Evolutionary conservation across 2,329 filamentous ascomycete species (phyloP), one percentile per base, ranked within the genome.

Genomic region (Amphichorda felina): DNA sequence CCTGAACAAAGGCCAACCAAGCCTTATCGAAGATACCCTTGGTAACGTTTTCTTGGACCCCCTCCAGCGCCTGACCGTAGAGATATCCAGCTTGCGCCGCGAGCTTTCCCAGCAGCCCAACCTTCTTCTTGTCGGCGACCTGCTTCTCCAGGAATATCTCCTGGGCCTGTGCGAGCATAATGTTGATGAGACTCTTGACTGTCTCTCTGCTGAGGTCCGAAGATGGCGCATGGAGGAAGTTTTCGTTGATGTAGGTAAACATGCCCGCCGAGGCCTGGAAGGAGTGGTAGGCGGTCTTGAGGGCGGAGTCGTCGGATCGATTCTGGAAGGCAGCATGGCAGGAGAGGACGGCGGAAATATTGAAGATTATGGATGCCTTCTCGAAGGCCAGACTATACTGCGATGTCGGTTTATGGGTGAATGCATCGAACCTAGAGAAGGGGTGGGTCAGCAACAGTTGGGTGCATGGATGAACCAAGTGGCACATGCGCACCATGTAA

Each of bases 221-320:
- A 8, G 88, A 95, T 1, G 93, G 91, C 2, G 91, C 91, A 51
- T 98, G 91, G 25, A 98, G 67, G 55, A 98, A 98, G 63, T 98
- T 98, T 62, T 98, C 91, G 60, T 98, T 98, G 64, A 98, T 98
- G 52, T 98, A 98, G 36, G 89, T 96, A 59, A 96, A 98, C 91
- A 98, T 98, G 63, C 91, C 91, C 8, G 91, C 91, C 7, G 89
- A 88, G 28, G 91, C 91, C 59, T 98, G 91, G 63, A 96, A 96
- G 15, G 88, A 95, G 59, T 98, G 89, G 55, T 96, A 98, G 14
- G 91, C 86, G 11, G 87, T 89, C 64, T 98, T 98, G 54, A 96
- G 73, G 24, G 89, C 89, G 5, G 82, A 73, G 52, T 98, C 91
- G 54, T 96, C 88, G 43, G 83, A 82, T 34, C 91, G 79, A 47